These are phyloP conservation scores for Acanthamoeba rhysodes DNA, from an alignment of 208 protist species.

Conservation along the genomic window DNA sequence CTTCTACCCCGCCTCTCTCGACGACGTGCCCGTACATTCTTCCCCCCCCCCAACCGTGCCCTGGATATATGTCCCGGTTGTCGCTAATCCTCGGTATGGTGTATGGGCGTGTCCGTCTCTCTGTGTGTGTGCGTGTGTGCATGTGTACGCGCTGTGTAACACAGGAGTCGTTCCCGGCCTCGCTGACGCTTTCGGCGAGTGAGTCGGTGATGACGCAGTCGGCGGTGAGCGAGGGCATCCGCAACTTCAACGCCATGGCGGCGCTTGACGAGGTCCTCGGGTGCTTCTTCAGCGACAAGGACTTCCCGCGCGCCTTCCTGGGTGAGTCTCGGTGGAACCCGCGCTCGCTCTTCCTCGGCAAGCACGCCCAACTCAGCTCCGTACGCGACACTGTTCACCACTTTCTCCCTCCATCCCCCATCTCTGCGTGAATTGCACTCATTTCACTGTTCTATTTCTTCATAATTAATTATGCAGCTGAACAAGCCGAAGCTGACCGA, in stretches of 20 bases:
- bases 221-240: slow-evolving; percentile 31
- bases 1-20: slow-evolving; percentile 10
- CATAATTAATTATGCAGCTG: background rate
- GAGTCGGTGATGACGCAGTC: slow-evolving; percentile 31
- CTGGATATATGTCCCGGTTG: background rate
- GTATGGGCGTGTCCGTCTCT: background rate
- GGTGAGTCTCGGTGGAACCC: background rate
- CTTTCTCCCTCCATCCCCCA: background rate
- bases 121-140: background rate
- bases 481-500: slow-evolving; percentile 50
- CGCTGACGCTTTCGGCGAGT: background rate
- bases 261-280: slow-evolving; percentile 18
- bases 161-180: slow-evolving; percentile 25
- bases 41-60: background rate
- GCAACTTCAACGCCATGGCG: slow-evolving; percentile 46
- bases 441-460: background rate
- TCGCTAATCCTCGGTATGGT: background rate
- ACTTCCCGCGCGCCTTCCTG: slow-evolving; percentile 39
- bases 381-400: background rate
- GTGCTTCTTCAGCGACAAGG: slow-evolving; percentile 58
- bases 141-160: background rate
- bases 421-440: too few species aligned
- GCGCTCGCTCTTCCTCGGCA: slow-evolving; percentile 41
- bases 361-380: slow-evolving; percentile 21
- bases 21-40: background rate